These are phyloP conservation scores for Boletellus deceptivus DNA, from an alignment of 1,284 basidiomycete species.

Conservation along the genomic window DNA sequence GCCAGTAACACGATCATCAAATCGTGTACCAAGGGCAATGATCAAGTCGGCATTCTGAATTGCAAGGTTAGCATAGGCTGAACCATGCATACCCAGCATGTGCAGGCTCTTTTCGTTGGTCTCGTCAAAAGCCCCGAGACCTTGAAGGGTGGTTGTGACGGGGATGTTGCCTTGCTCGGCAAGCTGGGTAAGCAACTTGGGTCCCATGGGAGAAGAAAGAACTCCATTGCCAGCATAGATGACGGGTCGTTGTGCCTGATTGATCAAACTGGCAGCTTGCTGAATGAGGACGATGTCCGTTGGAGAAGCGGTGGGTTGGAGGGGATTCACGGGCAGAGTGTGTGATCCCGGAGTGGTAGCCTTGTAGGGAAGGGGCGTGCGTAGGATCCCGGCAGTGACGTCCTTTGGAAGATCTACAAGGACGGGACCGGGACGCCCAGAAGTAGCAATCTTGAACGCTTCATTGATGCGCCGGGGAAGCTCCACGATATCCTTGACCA, in stretches of 20 bases:
- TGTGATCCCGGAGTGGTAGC: conserved; percentile 84
- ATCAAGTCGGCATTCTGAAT: conserved; percentile 98
- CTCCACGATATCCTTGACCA: conserved; percentile 97
- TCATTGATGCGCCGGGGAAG: conserved; percentile 96
- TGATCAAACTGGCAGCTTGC: conserved; percentile 89
- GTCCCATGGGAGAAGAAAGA: conserved; percentile 80
- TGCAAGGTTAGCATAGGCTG: conserved; percentile 95
- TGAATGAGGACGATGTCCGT: conserved; percentile 70
- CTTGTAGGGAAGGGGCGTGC: conserved; percentile 83
- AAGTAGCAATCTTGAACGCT: conserved; percentile 98
- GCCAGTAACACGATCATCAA: conserved; percentile 98
- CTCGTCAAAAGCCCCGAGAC: conserved; percentile 95
- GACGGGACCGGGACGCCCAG: conserved; percentile 94
- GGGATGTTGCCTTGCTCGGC: conserved; percentile 89
- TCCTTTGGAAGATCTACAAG: conserved; percentile 98
- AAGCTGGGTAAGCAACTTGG: conserved; percentile 80
- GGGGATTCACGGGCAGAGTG: conserved; percentile 75
- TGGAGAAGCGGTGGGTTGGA: conserved; percentile 55
- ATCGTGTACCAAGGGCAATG: conserved; percentile 93
- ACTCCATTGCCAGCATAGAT: conserved; percentile 96
- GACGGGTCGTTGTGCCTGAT: conserved; percentile 86
- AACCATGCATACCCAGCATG: conserved; percentile 99
- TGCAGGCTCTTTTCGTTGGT: conserved; percentile 84
- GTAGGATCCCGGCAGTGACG: conserved; percentile 90
- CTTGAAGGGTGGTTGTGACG: conserved; percentile 95